Base-by-base conservation (phyloP, 2,329 filamentous ascomycete genomes). In the Xylaria multiplex region DNA sequence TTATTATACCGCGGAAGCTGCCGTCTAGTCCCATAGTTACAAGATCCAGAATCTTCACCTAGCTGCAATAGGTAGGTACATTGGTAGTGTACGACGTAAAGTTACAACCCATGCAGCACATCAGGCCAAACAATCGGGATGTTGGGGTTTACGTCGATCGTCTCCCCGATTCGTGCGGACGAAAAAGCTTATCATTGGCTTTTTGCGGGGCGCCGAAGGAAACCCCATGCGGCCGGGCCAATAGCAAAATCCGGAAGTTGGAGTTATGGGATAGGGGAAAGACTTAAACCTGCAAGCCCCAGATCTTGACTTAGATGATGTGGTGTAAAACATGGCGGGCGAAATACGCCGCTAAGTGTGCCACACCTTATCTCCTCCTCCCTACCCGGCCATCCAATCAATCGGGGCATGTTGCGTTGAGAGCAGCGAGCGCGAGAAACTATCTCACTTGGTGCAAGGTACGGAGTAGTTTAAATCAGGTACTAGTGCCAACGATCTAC, bases 381-480 rank as follows among this genome's bases (percentile, higher is more conserved):
- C 3, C n/a, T 9, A 61, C 49, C 37, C 11, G 63, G 67, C 62
- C 50, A 65, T 67, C 73, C 67, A 75, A 76, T 72, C 73, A 72
- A 64, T 56, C 35, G 46, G 49, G 62, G 67, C 71, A 73, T 67
- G 72, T 71, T 72, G 65, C 49, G 24, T 30, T 43, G 24, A 22
- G 11, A 19, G n/a, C 32, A 11, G 50, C 5, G 13, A 27, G n/a
- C 16, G 13, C 7, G 7, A 24, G 24, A 16, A 40, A 22, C 6
- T 2, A 7, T 7, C 32, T 11, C 6, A 7, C 32, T 14, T 40
- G 11, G 37, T 14, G 2, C 13, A 14, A 14, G 11, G 11, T 40
- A 40, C 37, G 3, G 11, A 40, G 37, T 14, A 40, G 37, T 40
- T 3, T 27, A 40, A 13, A 40, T 40, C 37, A 40, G 37, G 9